Evolutionary conservation across 495 filamentous ascomycete genomes (phyloP).

Genomic region (Thermothielavioides terrestris): DNA sequence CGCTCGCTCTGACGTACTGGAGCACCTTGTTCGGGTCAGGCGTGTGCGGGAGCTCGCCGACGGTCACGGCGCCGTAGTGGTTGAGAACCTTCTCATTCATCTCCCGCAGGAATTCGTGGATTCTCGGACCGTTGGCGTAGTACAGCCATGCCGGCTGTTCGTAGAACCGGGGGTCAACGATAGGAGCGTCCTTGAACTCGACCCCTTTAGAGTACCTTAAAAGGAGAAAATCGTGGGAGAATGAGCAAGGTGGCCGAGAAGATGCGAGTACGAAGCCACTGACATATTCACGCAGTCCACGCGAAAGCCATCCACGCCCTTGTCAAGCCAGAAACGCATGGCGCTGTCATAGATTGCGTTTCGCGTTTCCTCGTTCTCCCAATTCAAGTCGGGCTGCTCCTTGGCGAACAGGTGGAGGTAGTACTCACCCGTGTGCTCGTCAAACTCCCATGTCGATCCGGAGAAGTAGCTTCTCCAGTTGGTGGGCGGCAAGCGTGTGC

Average conservation of each 20-base stretch:
- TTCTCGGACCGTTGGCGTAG: conserved; percentile 56
- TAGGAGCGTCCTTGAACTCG: conserved; percentile 51
- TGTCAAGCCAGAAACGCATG: conserved; percentile 66
- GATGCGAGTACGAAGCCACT: neutral
- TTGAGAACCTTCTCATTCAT: conserved; percentile 54
- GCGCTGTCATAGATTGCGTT: conserved; percentile 55
- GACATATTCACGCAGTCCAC: conserved; percentile 58
- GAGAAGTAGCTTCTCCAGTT: conserved; percentile 55
- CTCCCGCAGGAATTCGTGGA: conserved; percentile 58
- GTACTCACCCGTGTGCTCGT: conserved; percentile 56
- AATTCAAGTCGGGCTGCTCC: conserved; percentile 67
- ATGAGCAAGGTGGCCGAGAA: too few relatives aligned
- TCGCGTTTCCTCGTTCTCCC: conserved; percentile 54
- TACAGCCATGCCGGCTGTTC: conserved; percentile 42
- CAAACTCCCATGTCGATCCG: conserved; percentile 57
- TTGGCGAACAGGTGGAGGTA: conserved; percentile 60
- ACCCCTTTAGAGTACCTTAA: conserved; percentile 50
- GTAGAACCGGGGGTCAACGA: conserved; percentile 34
- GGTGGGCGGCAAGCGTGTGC: conserved; percentile 56
- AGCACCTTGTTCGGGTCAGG: conserved; percentile 51
- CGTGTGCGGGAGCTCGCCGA: conserved; percentile 63
- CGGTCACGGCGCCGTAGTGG: conserved; percentile 58
- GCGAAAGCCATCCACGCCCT: conserved; percentile 59
- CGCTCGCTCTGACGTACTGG: conserved; percentile 46
- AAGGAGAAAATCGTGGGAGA: neutral